These are phyloP conservation scores for Poronia punctata DNA, from an alignment of 495 filamentous ascomycete genomes.

Conservation along the genomic window DNA sequence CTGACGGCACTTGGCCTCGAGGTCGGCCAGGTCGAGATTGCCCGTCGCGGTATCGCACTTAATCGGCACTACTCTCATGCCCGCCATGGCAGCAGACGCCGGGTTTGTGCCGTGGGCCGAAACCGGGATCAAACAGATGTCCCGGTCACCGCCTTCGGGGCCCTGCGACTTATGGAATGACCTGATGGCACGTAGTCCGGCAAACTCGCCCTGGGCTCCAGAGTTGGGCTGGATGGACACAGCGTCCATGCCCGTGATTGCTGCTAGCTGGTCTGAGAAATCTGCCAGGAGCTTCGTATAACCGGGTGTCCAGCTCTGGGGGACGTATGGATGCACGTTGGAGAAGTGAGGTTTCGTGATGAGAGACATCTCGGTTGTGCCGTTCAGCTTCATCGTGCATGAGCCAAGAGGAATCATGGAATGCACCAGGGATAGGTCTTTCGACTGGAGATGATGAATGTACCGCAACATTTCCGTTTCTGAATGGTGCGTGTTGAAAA, in stretches of 20 bases:
- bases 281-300: conserved; percentile 65
- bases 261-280: conserved; percentile 67
- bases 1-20: conserved; percentile 82
- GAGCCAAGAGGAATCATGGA: conserved; percentile 99
- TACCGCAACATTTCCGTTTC: conserved; percentile 95
- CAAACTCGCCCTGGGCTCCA: conserved; percentile 93
- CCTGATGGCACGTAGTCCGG: conserved; percentile 87
- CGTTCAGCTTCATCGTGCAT: conserved; percentile 99
- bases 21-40: conserved; percentile 82
- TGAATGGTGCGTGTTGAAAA: conserved; percentile 96
- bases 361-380: conserved; percentile 88
- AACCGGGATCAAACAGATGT: conserved; percentile 93
- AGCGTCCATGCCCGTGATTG: conserved; percentile 85
- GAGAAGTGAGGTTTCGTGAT: conserved; percentile 81
- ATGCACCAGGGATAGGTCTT: conserved; percentile 89
- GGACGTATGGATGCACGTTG: conserved; percentile 78
- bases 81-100: conserved; percentile 93
- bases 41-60: conserved; percentile 86
- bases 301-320: conserved; percentile 54
- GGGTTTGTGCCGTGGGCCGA: conserved; percentile 98
- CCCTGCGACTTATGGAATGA: conserved; percentile 68
- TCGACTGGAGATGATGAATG: conserved; percentile 90
- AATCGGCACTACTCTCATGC: conserved; percentile 91
- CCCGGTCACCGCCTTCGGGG: conserved; percentile 53
- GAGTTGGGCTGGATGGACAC: conserved; percentile 95